Percentiles rank a stretch among this genome's conserved stretches.
phyloP scores from a whole-genome alignment of 768 basidiomycete species.

The Collybia mongolica region DNA sequence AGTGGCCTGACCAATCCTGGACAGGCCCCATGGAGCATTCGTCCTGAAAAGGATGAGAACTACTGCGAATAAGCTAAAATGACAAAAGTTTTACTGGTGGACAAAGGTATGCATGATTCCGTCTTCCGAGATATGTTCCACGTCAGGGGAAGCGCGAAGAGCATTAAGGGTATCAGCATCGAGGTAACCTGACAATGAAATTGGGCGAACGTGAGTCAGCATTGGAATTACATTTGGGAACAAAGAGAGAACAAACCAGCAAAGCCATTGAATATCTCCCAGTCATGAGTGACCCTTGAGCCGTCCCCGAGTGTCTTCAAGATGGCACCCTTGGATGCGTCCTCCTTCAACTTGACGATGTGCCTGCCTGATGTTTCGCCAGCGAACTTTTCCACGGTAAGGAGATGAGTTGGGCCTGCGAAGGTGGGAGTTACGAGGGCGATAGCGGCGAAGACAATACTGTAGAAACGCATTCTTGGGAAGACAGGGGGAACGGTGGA shows the following conservation, averaged over 20 bases:
- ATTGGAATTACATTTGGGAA: neutral
- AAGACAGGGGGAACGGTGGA: too few species aligned
- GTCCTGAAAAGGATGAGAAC: too few species aligned
- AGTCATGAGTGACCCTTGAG: conserved; percentile 16
- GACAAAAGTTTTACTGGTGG: too few species aligned
- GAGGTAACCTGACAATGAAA: too few species aligned
- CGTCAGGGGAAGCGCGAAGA: too few species aligned
- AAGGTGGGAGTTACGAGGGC: neutral
- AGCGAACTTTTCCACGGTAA: neutral
- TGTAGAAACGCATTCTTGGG: neutral
- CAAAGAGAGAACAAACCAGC: conserved; percentile 17
- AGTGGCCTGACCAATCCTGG: too few species aligned
- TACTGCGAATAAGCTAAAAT: too few species aligned
- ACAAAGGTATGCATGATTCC: too few species aligned
- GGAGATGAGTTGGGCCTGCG: neutral
- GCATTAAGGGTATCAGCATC: too few species aligned
- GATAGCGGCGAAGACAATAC: neutral
- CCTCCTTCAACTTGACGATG: conserved; percentile 31
- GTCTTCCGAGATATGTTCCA: too few species aligned
- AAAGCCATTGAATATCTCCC: conserved; percentile 28
- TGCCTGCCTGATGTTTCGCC: conserved; percentile 23
- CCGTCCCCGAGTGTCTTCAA: conserved; percentile 4
- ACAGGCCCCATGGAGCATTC: too few species aligned
- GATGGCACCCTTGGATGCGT: conserved; percentile 18
- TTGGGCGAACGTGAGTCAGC: too few species aligned